Conservation (phyloP, 2,329 filamentous ascomycete genomes). For the Furcasterigmium furcatum region DNA sequence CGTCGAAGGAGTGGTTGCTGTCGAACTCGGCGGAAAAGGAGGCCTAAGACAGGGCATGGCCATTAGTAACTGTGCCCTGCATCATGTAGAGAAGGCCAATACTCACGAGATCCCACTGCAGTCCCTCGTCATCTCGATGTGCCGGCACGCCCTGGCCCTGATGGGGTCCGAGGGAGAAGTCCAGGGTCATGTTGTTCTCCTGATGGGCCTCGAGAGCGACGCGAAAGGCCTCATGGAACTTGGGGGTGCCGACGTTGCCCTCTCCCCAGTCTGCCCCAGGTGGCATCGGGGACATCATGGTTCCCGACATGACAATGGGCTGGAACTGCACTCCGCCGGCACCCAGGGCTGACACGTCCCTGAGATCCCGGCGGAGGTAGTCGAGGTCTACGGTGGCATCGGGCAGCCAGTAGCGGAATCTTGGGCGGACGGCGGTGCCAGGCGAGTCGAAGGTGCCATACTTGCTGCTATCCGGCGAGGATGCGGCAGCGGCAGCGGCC, state of each 20-base stretch:
- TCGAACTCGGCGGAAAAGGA: slow-evolving; percentile 23
- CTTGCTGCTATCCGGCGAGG: neutral
- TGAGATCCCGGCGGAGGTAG: slow-evolving; percentile 14
- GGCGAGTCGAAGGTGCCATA: neutral
- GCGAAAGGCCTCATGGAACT: slow-evolving; percentile 14
- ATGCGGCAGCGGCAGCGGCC: no score
- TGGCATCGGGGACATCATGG: slow-evolving; percentile 7
- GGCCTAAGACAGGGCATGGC: neutral
- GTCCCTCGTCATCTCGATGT: slow-evolving; percentile 23
- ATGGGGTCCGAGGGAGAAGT: slow-evolving; percentile 42
- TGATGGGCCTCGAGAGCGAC: slow-evolving; percentile 1
- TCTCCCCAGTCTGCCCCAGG: slow-evolving; percentile 21
- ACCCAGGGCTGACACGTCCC: slow-evolving; percentile 9
- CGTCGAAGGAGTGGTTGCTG: slow-evolving; percentile 21
- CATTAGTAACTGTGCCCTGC: neutral
- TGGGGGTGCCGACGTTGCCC: slow-evolving; percentile 36
- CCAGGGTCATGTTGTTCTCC: slow-evolving; percentile 34
- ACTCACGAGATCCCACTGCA: slow-evolving; percentile 25
- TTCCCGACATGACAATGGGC: slow-evolving; percentile 20
- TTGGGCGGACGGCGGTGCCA: slow-evolving; percentile 7
- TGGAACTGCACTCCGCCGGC: slow-evolving; percentile 21
- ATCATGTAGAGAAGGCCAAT: neutral
- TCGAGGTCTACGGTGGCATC: slow-evolving; percentile 16
- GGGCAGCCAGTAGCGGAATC: slow-evolving; percentile 21
- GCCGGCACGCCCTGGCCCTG: slow-evolving; percentile 44